phyloP scores from a whole-genome alignment of 768 basidiomycete species.

The Boletus sp. region DNA sequence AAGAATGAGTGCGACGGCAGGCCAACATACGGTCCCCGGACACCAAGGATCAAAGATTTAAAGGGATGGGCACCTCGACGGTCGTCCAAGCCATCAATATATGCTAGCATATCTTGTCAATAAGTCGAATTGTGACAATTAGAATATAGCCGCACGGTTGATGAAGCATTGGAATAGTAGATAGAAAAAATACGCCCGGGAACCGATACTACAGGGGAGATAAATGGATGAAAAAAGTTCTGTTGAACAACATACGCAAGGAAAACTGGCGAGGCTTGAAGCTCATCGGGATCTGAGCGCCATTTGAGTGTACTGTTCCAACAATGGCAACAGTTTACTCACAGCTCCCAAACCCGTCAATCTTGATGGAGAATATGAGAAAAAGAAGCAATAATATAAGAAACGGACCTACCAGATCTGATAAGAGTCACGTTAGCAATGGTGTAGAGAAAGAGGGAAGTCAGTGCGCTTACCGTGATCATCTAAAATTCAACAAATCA shows the following conservation, averaged over 20 bases:
- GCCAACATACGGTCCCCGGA: conserved; percentile 72
- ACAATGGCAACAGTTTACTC: conserved; percentile 27
- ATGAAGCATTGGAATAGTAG: conserved; percentile 93
- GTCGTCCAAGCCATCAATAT: conserved; percentile 70
- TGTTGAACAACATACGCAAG: conserved; percentile 44
- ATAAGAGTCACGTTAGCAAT: conserved; percentile 16
- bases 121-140: not conserved
- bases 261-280: conserved; percentile 74
- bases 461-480: conserved; percentile 62
- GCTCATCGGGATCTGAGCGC: conserved; percentile 70
- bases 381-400: not conserved
- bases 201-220: conserved; percentile 60
- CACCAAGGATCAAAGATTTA: conserved; percentile 74
- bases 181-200: conserved; percentile 88
- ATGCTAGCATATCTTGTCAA: conserved; percentile 12
- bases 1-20: conserved; percentile 83
- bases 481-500: conserved; percentile 41
- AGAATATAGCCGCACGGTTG: conserved; percentile 49
- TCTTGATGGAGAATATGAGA: conserved; percentile 39
- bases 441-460: not conserved
- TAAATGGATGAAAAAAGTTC: not conserved
- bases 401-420: conserved; percentile 45
- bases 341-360: conserved; percentile 86
- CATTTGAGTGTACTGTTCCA: not conserved
- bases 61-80: conserved; percentile 59